Conservation (phyloP, 225 moss, liverwort and hornwort genomes). For the Climacium dendroides region DNA sequence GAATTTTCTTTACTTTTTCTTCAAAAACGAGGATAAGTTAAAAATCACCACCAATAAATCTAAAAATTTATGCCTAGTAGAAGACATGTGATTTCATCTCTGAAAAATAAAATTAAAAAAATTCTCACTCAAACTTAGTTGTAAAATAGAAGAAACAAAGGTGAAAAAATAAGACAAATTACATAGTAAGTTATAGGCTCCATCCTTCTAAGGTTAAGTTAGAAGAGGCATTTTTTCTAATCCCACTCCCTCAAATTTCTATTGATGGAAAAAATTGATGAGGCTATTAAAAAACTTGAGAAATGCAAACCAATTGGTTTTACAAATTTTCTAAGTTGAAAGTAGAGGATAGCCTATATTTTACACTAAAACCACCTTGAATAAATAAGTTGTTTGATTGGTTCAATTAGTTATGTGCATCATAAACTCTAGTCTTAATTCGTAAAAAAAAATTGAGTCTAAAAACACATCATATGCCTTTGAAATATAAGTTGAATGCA, state of each 20-base stretch:
- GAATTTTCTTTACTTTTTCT: background rate
- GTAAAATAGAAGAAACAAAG: background rate
- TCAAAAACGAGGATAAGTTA: background rate
- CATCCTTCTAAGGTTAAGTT: rapidly evolving
- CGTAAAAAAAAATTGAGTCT: too few relatives aligned
- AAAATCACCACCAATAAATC: background rate
- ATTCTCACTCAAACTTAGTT: background rate
- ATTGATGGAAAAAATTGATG: background rate
- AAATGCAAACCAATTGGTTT: background rate
- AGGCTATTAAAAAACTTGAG: background rate
- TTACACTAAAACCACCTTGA: too few relatives aligned
- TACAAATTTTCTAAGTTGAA: background rate
- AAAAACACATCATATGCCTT: too few relatives aligned
- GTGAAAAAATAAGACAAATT: background rate
- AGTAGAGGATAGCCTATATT: too few relatives aligned
- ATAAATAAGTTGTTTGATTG: too few relatives aligned
- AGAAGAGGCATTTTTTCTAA: too few relatives aligned
- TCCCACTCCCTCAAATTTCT: background rate
- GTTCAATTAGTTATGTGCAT: too few relatives aligned
- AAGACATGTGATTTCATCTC: background rate
- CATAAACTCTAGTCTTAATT: too few relatives aligned
- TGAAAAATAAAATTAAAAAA: background rate
- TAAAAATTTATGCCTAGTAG: background rate
- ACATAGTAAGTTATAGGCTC: background rate
- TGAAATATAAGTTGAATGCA: too few relatives aligned